Percentiles rank a stretch among this genome's conserved stretches.
phyloP scores from a whole-genome alignment of 75 land plant genomes.

The Pinus tabuliformis region DNA sequence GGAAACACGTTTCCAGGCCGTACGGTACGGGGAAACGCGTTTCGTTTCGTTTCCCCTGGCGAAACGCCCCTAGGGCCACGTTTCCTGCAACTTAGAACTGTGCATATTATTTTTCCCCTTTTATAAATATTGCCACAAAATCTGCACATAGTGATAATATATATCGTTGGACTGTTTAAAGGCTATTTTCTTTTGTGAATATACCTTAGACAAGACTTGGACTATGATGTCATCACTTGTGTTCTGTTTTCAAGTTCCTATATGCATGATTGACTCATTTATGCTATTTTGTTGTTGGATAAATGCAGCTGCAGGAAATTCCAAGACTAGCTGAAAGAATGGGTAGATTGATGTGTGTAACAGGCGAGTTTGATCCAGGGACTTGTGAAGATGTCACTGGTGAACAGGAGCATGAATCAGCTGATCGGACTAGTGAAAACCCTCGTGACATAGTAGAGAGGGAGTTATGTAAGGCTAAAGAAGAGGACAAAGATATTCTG shows the following conservation, averaged over 20 bases:
- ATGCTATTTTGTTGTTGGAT: conserved; percentile 14
- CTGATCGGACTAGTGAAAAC: conserved; percentile 7
- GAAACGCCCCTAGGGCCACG: no score
- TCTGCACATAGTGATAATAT: background rate
- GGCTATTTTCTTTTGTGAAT: background rate
- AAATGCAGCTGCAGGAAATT: conserved; percentile 64
- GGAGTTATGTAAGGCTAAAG: conserved; percentile 38
- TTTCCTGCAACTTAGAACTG: no score
- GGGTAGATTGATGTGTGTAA: conserved; percentile 90
- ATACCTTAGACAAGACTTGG: background rate
- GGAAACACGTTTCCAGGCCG: no score
- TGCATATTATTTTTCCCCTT: background rate
- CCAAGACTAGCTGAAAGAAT: conserved; percentile 87
- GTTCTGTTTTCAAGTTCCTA: background rate
- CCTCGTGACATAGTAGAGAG: conserved; percentile 29
- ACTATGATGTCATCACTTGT: background rate
- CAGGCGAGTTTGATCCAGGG: conserved; percentile 22
- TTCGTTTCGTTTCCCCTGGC: no score
- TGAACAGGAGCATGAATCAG: conserved; percentile 13
- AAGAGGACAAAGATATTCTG: conserved; percentile 29
- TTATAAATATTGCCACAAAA: background rate
- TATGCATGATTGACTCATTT: background rate
- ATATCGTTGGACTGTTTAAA: background rate
- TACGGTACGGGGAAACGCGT: no score
- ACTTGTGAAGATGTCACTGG: conserved; percentile 13